These are phyloP conservation scores for Fusarium newnesense DNA, from an alignment of 2,329 filamentous ascomycete species.

Conservation along the genomic window DNA sequence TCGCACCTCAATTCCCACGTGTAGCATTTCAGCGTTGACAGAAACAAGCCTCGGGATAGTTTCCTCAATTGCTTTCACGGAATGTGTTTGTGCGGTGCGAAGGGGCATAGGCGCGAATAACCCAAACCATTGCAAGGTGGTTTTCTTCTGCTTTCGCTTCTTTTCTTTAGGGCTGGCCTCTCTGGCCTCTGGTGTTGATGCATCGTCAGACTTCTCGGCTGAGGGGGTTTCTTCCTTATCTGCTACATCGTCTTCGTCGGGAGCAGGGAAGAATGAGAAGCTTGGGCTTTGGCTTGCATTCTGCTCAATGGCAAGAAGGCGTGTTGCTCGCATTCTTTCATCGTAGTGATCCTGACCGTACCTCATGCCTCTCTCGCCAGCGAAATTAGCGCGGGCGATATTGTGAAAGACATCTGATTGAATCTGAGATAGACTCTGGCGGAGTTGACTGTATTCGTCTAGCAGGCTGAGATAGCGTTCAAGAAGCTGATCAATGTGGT, in stretches of 20 bases:
- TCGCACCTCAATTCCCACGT: slow-evolving; percentile 75
- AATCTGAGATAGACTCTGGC: slow-evolving; percentile 61
- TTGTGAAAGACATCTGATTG: slow-evolving; percentile 67
- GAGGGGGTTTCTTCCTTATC: background rate
- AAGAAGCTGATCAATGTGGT: slow-evolving; percentile 70
- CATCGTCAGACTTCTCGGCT: background rate
- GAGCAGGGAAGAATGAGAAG: slow-evolving; percentile 32
- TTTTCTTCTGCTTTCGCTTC: slow-evolving; percentile 33
- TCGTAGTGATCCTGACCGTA: slow-evolving; percentile 80
- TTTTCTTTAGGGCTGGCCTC: slow-evolving; percentile 22
- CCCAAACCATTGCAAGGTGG: slow-evolving; percentile 68
- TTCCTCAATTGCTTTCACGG: slow-evolving; percentile 65
- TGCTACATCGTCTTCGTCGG: slow-evolving; percentile 13
- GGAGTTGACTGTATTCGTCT: slow-evolving; percentile 72
- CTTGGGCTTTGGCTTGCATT: slow-evolving; percentile 20
- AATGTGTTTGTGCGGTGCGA: slow-evolving; percentile 68
- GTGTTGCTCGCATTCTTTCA: slow-evolving; percentile 73
- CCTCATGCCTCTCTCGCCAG: slow-evolving; percentile 68
- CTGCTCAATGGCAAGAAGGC: slow-evolving; percentile 50
- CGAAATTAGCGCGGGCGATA: slow-evolving; percentile 81
- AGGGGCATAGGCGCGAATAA: slow-evolving; percentile 63
- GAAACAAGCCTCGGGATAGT: slow-evolving; percentile 67
- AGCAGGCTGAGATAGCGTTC: slow-evolving; percentile 73
- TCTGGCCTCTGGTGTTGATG: slow-evolving; percentile 10
- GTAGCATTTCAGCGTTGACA: slow-evolving; percentile 68